Base-by-base conservation (phyloP, 2,329 filamentous ascomycete species). In the Penicillium sp. region DNA sequence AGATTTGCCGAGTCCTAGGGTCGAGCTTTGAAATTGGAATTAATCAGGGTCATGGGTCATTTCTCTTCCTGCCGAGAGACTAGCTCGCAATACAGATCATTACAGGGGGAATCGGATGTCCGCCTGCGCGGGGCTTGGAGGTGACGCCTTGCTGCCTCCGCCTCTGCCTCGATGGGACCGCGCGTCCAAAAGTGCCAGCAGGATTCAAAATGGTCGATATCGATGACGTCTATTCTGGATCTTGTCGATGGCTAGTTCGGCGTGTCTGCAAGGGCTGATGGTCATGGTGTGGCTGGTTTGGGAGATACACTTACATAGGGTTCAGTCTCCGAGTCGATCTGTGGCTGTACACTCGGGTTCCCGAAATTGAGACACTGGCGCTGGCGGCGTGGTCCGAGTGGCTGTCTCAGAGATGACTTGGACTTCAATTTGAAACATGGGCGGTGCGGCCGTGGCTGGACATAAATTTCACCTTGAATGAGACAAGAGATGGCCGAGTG, bases 311-410 rank as follows among this genome's bases (percentile, higher is more conserved):
- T 27, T 27, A 6, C 24, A 6, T 10, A 20, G 21, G 23, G 30
- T 37, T 37, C 26, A 26, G 1, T 42, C 15, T 42, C 39, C 24
- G 17, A 20, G 39, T 29, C 24, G 39, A 37, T 29, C 17, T 47
- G 45, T 40, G 45, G 26, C 45, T 47, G 34, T 47, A 47, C 45
- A 39, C 4, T 37, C 20, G 47, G 40, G 18, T 17, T 30, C 18
- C 41, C 41, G 40, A 37, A 18, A 30, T 13, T 42, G 39, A 2
- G 21, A 40, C 18, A 6, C 5, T 43, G n/a, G n/a, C n/a, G n/a
- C 26, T 30, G 29, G 23, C 30, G 26, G 45, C 30, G 34, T 40
- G 34, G 44, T 10, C 36, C 32, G 33, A 40, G 45, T 32, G 26
- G 26, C 30, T 47, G 33, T 26, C 9, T 39, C 26, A 21, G 15